Conservation (phyloP, 1,284 basidiomycete species). For the Vanrija sp. region DNA sequence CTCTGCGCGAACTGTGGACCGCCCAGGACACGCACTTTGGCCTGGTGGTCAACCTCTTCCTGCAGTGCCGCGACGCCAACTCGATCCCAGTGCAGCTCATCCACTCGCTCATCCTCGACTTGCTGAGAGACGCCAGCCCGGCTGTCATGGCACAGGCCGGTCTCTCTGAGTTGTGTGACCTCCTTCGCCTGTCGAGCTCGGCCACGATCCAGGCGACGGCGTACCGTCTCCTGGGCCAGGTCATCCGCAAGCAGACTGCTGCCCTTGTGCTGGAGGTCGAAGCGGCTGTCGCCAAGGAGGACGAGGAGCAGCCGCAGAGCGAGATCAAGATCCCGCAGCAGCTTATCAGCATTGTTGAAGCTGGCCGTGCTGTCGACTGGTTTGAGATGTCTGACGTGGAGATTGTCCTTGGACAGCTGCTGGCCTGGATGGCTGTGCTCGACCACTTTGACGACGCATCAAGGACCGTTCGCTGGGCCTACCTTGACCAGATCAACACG, state of each 20-base stretch:
- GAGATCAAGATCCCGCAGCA: constrained; percentile 59
- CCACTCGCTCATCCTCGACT: constrained; percentile 61
- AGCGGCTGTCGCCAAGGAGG: constrained; percentile 39
- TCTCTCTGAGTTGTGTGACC: constrained; percentile 53
- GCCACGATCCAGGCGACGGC: constrained; percentile 36
- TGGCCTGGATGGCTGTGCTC: constrained; percentile 85
- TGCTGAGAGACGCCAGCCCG: constrained; percentile 64
- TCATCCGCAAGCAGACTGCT: constrained; percentile 32
- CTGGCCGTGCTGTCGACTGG: constrained; percentile 50
- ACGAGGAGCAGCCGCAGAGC: constrained; percentile 1
- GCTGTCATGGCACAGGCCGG: constrained; percentile 63
- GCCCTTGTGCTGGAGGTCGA: constrained; percentile 76
- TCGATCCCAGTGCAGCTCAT: constrained; percentile 66
- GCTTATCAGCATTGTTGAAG: constrained; percentile 62
- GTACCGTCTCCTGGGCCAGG: constrained; percentile 36
- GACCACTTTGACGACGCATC: constrained; percentile 77
- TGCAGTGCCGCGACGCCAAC: constrained; percentile 43
- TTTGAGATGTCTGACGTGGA: constrained; percentile 47
- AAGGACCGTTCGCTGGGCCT: constrained; percentile 52
- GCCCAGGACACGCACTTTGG: constrained; percentile 52
- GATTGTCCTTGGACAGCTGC: constrained; percentile 52
- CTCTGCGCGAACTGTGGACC: constrained; percentile 58
- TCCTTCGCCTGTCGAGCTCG: constrained; percentile 33
- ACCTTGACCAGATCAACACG: constrained; percentile 78
- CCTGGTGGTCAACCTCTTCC: constrained; percentile 30